These are phyloP conservation scores for Chytridium lagenaria DNA, from an alignment of 371 early-diverging fungal species.

Conservation along the genomic window DNA sequence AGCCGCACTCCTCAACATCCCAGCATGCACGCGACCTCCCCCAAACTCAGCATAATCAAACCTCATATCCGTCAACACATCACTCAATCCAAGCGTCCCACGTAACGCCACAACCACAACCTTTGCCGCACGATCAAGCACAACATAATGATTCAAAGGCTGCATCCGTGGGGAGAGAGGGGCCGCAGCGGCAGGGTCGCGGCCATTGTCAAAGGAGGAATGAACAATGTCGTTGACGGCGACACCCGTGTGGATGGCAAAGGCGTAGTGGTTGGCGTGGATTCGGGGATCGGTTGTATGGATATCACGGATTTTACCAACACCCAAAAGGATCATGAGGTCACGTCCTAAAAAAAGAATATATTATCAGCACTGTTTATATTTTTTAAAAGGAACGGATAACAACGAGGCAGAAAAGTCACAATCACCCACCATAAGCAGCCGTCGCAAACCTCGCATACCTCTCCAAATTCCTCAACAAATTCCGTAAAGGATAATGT, in stretches of 20 bases:
- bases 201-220: slow-evolving; percentile 58
- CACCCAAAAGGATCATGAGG: slow-evolving; percentile 83
- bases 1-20: slow-evolving; percentile 43
- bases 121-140: slow-evolving; percentile 76
- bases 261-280: slow-evolving; percentile 69
- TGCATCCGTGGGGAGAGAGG: slow-evolving; percentile 43
- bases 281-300: slow-evolving; percentile 41
- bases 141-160: slow-evolving; percentile 82
- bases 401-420: neutral
- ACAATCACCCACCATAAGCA: slow-evolving; percentile 27
- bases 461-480: slow-evolving; percentile 36
- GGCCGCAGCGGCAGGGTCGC: slow-evolving; percentile 19
- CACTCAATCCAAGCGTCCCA: slow-evolving; percentile 86
- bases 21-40: slow-evolving; percentile 42
- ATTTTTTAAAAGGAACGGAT: neutral
- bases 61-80: slow-evolving; percentile 81
- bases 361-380: too few relatives aligned
- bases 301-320: slow-evolving; percentile 59
- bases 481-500: slow-evolving; percentile 29
- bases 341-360: slow-evolving; percentile 69
- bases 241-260: slow-evolving; percentile 72
- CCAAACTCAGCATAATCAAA: slow-evolving; percentile 72
- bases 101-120: slow-evolving; percentile 84
- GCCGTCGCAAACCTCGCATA: slow-evolving; percentile 37
- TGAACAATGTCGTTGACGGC: slow-evolving; percentile 69